These are phyloP conservation scores for Phytophthora ohioensis DNA, from an alignment of 352 stramenopile species.

Conservation along the genomic window DNA sequence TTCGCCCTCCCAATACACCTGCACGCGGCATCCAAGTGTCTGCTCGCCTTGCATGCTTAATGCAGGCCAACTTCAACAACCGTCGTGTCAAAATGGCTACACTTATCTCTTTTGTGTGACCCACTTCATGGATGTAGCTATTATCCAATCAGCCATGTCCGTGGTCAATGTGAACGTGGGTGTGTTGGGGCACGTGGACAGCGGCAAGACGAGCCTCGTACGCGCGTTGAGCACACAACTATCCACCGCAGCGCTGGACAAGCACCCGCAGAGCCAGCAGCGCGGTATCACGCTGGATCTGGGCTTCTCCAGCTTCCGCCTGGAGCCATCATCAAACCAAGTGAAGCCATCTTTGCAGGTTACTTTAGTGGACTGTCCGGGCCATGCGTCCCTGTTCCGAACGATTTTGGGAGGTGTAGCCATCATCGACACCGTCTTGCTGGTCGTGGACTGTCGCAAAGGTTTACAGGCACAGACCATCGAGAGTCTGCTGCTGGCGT, in stretches of 20 bases:
- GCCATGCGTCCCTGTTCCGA: slow-evolving; percentile 98
- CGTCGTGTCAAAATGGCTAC: neutral
- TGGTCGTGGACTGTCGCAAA: slow-evolving; percentile 97
- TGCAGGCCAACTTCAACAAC: slow-evolving; percentile 17
- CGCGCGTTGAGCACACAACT: slow-evolving; percentile 97
- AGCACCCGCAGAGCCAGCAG: slow-evolving; percentile 96
- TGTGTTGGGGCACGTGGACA: slow-evolving; percentile 98
- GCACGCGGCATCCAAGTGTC: slow-evolving; percentile 57
- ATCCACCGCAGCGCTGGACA: slow-evolving; percentile 98
- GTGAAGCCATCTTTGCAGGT: slow-evolving; percentile 84
- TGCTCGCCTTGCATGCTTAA: slow-evolving; percentile 10
- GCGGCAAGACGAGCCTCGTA: slow-evolving; percentile 97
- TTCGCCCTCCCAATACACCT: slow-evolving; percentile 78
- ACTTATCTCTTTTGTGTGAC: neutral
- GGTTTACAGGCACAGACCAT: slow-evolving; percentile 98
- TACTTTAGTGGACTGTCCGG: slow-evolving; percentile 96
- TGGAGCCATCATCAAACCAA: slow-evolving; percentile 43
- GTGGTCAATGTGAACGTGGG: slow-evolving; percentile 97
- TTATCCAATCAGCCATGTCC: neutral
- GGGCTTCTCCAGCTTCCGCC: slow-evolving; percentile 97
- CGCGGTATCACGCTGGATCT: slow-evolving; percentile 99
- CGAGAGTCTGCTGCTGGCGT: slow-evolving; percentile 97
- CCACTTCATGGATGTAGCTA: slow-evolving; percentile 1
- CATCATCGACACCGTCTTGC: slow-evolving; percentile 99
- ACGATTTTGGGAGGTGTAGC: slow-evolving; percentile 99